Base-by-base conservation (phyloP, 2,329 filamentous ascomycete genomes). In the Fusarium torreyae region DNA sequence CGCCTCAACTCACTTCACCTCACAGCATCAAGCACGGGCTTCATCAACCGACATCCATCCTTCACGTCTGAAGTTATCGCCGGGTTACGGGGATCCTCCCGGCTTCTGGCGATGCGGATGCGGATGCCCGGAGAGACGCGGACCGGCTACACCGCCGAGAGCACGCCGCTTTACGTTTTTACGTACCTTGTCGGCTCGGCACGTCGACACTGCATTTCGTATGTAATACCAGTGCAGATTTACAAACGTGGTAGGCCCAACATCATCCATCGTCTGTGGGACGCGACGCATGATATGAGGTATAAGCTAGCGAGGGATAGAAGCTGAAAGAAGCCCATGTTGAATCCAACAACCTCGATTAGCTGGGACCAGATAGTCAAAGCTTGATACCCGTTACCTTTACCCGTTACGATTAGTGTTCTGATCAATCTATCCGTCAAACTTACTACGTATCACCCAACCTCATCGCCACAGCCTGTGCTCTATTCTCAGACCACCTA, bases 31-130 rank as follows among this genome's bases (percentile, higher is more conserved):
- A 39, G 38, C 55, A 58, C 55, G 55, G 46, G 46, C 54, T 36
- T 36, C 52, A 31, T 50, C 11, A 33, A 49, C 28, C 26, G 28
- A n/a, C 17, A 24, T 13, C 1, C 17, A 36, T 6, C 39, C 46
- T 48, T 34, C 18, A n/a, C 9, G 6, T 38, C 28, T 51, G 8
- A 33, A 34, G 7, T 43, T 40, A 24, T 69, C 58, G 62, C 67
- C 63, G 53, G 49, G 45, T 46, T 52, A 59, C 62, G 57, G 67
- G 31, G 36, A 53, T 54, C 3, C 11, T 14, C 61, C 64, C 68
- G 68, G 40, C 55, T 69, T 71, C 63, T 69, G 68, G 68, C 68
- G 64, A 70, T 66, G 49, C 63, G 63, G 59, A 57, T 62, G 68
- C 22, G 50, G 20, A 43, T 50, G 28, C 14, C 51, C 68, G 68